Evolutionary conservation across 2,329 filamentous ascomycete species (phyloP).

Genomic region (Pseudocercospora eumusae): DNA sequence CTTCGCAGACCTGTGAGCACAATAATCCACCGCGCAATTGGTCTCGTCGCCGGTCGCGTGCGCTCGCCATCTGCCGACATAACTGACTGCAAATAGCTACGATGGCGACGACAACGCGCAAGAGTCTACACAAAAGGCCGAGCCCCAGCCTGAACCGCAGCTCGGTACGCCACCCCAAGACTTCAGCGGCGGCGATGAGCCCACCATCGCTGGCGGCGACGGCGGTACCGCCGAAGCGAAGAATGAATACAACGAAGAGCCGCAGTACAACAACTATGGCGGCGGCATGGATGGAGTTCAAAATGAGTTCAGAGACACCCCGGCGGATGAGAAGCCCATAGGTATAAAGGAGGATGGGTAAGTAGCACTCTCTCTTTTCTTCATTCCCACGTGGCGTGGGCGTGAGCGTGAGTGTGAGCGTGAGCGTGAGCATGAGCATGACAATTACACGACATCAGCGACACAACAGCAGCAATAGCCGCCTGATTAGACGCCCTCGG

Average conservation of each 20-base stretch:
- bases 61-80: background rate
- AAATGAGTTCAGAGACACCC: conserved; percentile 36
- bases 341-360: conserved; percentile 91
- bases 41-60: background rate
- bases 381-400: conserved; percentile 16
- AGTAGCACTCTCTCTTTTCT: conserved; percentile 47
- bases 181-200: conserved; percentile 14
- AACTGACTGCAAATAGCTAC: conserved; percentile 33
- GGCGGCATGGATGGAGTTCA: conserved; percentile 32
- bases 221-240: conserved; percentile 16
- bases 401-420: no score
- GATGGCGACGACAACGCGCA: conserved; percentile 58
- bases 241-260: conserved; percentile 30
- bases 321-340: conserved; percentile 53
- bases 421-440: conserved; percentile 20
- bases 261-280: background rate
- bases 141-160: conserved; percentile 22
- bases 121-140: conserved; percentile 22
- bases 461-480: conserved; percentile 6
- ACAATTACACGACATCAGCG: conserved; percentile 2
- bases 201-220: conserved; percentile 24
- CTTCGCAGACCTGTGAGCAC: conserved; percentile 84
- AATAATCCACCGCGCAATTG: conserved; percentile 1
- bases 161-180: conserved; percentile 4
- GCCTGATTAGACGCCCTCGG: background rate